Evolutionary conservation across 208 protist species (phyloP).

Genomic region (Sergeia podlipaevii): DNA sequence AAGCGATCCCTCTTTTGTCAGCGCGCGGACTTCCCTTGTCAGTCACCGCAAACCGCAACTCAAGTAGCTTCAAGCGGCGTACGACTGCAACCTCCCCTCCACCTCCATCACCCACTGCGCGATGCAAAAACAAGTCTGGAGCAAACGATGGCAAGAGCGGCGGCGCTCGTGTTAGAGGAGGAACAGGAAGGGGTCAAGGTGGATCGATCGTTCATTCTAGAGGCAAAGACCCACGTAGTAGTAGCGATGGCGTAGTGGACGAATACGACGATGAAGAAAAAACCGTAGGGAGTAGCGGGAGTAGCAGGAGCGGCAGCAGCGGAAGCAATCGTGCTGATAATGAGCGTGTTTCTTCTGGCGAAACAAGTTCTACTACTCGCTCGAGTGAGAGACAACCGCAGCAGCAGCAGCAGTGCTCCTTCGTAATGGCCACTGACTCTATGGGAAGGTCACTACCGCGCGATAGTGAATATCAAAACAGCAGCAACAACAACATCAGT

Average conservation of each 20-base stretch:
- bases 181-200: not conserved
- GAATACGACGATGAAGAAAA: too few relatives aligned
- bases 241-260: too few relatives aligned
- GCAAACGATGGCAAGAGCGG: not conserved
- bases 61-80: too few relatives aligned
- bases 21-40: not conserved
- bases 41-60: too few relatives aligned
- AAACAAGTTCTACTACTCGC: not conserved
- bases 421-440: conserved; percentile 5
- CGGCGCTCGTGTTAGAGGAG: conserved; percentile 1
- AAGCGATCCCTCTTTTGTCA: not conserved
- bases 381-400: too few relatives aligned
- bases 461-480: too few relatives aligned
- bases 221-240: too few relatives aligned
- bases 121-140: not conserved
- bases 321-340: not conserved
- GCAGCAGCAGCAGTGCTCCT: conserved; percentile 6
- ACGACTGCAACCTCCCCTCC: too few relatives aligned
- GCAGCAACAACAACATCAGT: conserved; percentile 1
- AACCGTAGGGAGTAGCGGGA: not conserved
- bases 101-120: too few relatives aligned
- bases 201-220: too few relatives aligned
- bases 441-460: too few relatives aligned
- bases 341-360: not conserved
- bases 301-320: conserved; percentile 7